These are phyloP conservation scores for Yamadazyma friedrichii DNA, from an alignment of 1,139 yeast species.

Conservation along the genomic window DNA sequence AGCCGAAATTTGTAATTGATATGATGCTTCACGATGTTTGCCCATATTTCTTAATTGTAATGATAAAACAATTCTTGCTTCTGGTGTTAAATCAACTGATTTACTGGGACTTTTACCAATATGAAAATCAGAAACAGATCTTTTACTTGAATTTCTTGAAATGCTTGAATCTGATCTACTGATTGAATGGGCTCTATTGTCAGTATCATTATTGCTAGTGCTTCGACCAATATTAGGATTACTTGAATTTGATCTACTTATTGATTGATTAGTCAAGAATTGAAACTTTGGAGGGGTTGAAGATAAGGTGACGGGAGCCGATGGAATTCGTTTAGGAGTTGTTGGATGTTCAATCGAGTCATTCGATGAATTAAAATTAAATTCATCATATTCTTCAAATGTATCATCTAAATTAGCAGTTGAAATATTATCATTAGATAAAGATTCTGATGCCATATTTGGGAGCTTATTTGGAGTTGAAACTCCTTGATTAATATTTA, in stretches of 20 bases:
- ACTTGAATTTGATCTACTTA: constrained; percentile 1
- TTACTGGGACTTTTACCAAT: constrained; percentile 10
- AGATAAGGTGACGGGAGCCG: constrained; percentile 12
- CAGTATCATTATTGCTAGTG: not conserved
- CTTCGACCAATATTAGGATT: not conserved
- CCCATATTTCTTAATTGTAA: constrained; percentile 56
- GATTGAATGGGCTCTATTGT: not conserved
- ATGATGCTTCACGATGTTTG: constrained; percentile 65
- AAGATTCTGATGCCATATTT: not conserved
- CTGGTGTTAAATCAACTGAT: constrained; percentile 27
- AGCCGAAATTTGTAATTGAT: constrained; percentile 65
- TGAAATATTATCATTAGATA: not conserved
- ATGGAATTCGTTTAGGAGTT: constrained; percentile 15
- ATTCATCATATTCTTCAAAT: constrained; percentile 16
- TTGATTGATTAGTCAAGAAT: constrained; percentile 1
- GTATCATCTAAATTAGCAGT: not conserved
- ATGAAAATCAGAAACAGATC: constrained; percentile 16
- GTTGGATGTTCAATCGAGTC: constrained; percentile 8
- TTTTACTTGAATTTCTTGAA: not conserved
- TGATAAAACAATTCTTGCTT: constrained; percentile 52
- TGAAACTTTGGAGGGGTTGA: constrained; percentile 1
- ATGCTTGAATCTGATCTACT: constrained; percentile 11
- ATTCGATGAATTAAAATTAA: constrained; percentile 15
- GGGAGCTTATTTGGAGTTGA: not conserved
- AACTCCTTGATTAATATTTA: not conserved